These are phyloP conservation scores for Carnegiea gigantea DNA, from an alignment of 179 eudicot species.

Conservation along the genomic window DNA sequence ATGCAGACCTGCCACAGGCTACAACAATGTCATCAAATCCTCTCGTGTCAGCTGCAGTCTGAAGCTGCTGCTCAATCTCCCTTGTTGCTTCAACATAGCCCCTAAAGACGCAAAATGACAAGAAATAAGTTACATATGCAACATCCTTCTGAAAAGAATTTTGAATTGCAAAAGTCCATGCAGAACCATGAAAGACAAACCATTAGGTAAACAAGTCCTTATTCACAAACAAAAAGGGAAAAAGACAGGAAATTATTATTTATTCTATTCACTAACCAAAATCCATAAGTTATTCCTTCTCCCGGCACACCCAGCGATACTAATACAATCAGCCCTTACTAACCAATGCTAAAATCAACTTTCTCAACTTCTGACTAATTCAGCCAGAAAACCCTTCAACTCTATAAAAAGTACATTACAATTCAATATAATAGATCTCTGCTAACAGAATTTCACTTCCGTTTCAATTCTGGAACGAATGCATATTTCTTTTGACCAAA, in stretches of 20 bases:
- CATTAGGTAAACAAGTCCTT: background rate
- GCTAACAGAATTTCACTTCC: background rate
- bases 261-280: background rate
- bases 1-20: slow-evolving; percentile 89
- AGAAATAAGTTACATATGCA: background rate
- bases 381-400: background rate
- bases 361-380: background rate
- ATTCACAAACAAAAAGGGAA: background rate
- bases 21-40: slow-evolving; percentile 91
- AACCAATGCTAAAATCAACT: background rate
- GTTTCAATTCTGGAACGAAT: background rate
- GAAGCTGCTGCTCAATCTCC: slow-evolving; percentile 82
- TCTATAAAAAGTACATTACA: background rate
- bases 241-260: background rate
- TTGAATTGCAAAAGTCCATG: background rate
- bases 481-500: background rate
- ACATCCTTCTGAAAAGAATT: slow-evolving; percentile 1
- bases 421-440: background rate
- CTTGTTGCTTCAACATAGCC: slow-evolving; percentile 92
- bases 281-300: background rate
- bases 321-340: background rate
- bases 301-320: background rate
- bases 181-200: background rate
- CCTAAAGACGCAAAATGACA: slow-evolving; percentile 40
- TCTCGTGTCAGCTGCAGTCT: slow-evolving; percentile 26